Conservation (phyloP, 257 asterid species). For the Solanum phureja region DNA sequence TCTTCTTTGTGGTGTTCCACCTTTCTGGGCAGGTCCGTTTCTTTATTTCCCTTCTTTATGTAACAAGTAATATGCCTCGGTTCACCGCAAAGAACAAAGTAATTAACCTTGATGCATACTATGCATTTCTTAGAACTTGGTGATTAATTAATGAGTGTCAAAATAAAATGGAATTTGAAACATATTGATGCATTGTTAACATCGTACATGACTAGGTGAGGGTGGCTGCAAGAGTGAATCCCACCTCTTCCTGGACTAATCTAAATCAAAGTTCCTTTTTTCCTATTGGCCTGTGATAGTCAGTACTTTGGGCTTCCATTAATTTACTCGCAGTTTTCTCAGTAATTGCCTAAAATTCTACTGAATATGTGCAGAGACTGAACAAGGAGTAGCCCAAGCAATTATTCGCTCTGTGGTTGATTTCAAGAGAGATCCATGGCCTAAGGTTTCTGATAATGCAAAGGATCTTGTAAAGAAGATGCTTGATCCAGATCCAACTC, state of each 20-base stretch:
- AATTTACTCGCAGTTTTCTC: neutral
- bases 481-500: constrained; percentile 57
- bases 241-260: neutral
- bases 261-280: neutral
- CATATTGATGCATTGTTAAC: neutral
- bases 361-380: constrained; percentile 36
- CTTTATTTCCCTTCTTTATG: neutral
- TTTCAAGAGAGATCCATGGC: constrained; percentile 74
- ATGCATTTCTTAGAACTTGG: neutral
- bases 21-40: constrained; percentile 74
- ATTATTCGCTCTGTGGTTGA: constrained; percentile 53
- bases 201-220: neutral
- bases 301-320: neutral
- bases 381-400: constrained; percentile 77
- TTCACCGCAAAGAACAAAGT: neutral
- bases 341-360: neutral
- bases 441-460: constrained; percentile 51
- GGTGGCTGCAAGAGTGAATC: neutral
- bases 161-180: neutral
- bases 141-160: neutral
- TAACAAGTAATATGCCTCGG: neutral
- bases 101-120: neutral
- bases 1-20: constrained; percentile 74
- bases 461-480: constrained; percentile 68
- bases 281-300: neutral